These are phyloP conservation scores for Piedraia hortae DNA, from an alignment of 2,329 filamentous ascomycete species.

Conservation along the genomic window DNA sequence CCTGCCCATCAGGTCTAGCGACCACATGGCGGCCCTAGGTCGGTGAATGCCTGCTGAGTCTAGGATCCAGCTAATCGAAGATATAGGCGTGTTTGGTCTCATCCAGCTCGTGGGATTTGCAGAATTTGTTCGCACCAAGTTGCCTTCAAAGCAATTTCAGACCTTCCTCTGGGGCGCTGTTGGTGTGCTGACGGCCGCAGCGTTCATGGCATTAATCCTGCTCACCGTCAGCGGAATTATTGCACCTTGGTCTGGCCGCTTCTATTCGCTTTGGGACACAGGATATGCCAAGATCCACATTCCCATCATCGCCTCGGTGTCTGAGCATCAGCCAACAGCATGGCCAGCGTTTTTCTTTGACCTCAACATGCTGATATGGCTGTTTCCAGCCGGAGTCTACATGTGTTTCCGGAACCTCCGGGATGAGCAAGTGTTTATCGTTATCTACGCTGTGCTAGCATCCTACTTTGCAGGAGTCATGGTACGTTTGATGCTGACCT, in stretches of 20 bases:
- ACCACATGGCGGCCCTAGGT: slow-evolving; percentile 95
- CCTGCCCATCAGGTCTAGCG: slow-evolving; percentile 80
- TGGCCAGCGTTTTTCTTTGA: slow-evolving; percentile 99
- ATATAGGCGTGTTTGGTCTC: slow-evolving; percentile 68
- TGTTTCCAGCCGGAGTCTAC: slow-evolving; percentile 95
- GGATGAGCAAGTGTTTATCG: slow-evolving; percentile 92
- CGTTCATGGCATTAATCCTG: slow-evolving; percentile 49
- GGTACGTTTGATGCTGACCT: slow-evolving; percentile 93
- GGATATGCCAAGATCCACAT: slow-evolving; percentile 98
- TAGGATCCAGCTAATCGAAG: slow-evolving; percentile 3
- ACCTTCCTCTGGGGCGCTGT: slow-evolving; percentile 58
- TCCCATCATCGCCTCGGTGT: slow-evolving; percentile 97
- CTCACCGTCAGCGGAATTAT: slow-evolving; percentile 70
- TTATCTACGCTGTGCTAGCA: slow-evolving; percentile 87
- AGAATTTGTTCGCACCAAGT: slow-evolving; percentile 64
- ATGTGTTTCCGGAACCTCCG: slow-evolving; percentile 83
- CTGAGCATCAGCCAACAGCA: slow-evolving; percentile 92
- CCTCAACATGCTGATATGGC: slow-evolving; percentile 91
- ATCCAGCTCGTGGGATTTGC: slow-evolving; percentile 81
- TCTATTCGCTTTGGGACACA: slow-evolving; percentile 98
- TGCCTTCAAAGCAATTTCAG: slow-evolving; percentile 83
- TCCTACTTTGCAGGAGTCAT: slow-evolving; percentile 98
- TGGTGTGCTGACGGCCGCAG: slow-evolving; percentile 43
- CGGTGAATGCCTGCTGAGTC: slow-evolving; percentile 5
- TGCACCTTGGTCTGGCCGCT: slow-evolving; percentile 90